Evolutionary conservation across 2,329 filamentous ascomycete genomes (phyloP), one percentile per base, ranked within the genome.

Genomic region (Diaporthe destruens): DNA sequence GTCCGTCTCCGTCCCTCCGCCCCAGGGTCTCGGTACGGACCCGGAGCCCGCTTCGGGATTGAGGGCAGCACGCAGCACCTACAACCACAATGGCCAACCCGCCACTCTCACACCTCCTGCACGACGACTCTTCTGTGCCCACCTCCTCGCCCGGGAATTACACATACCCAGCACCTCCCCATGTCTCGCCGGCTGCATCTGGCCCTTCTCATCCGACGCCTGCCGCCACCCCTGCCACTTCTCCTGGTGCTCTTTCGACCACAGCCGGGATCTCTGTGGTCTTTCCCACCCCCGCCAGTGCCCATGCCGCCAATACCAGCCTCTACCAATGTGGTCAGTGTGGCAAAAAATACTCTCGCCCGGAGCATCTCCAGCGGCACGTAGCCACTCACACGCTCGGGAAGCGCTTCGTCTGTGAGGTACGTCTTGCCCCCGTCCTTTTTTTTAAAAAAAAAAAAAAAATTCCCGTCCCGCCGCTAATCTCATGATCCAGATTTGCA

Each of bases 331-430:
- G 87, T 72, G 85, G 85, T 66, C 85, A 88, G 75, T 88, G 87
- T 75, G 83, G 85, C 65, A 82, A 83, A 74, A 82, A 86, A 23
- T 88, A 88, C 75, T 87, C 86, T 49, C 84, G 87, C 16, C 86
- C 87, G 3, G 87, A 88, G 77, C 87, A 88, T 76, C 84, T 88
- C 14, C 86, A 87, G 69, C 81, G 86, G 34, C 86, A 87, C 76
- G 85, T 87, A 49, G 84, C 86, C 75, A 85, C 85, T 3, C 86
- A 87, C 75, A 87, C 85, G 3, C 80, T 87, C 8, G 86, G 86
- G 6, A 85, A 86, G 65, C 83, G 86, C 39, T 87, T 87, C 76
- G 77, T 81, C 23, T 87, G 86, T 75, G 79, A 81, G 71, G 78
- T 76, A 74, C 25, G 76, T 76, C 34, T 18, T 16, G 29, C n/a